Evolutionary conservation across 441 rosid genomes (phyloP).

Genomic region (Kokia cookei): DNA sequence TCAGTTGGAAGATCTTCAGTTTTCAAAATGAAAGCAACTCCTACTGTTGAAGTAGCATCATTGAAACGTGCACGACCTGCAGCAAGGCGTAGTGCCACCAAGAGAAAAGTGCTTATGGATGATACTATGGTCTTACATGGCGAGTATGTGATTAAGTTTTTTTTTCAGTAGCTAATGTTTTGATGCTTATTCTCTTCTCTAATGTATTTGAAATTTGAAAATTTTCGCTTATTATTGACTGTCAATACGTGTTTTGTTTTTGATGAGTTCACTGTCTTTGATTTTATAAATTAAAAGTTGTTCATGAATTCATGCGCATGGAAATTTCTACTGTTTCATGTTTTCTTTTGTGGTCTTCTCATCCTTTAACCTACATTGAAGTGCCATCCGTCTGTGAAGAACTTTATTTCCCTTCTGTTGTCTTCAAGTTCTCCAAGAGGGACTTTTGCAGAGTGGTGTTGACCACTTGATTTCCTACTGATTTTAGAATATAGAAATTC

Average conservation of each 20-base stretch:
- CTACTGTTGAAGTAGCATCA: conserved; percentile 52
- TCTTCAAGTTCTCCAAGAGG: not conserved
- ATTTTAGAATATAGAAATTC: not conserved
- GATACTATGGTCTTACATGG: conserved; percentile 95
- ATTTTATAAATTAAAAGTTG: not conserved
- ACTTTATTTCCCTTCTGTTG: not conserved
- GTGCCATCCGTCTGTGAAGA: not conserved
- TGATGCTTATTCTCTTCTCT: not conserved
- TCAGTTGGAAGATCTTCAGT: conserved; percentile 87
- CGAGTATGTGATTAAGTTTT: conserved; percentile 64
- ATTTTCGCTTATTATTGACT: not conserved
- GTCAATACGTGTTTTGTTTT: not conserved
- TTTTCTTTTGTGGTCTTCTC: not conserved
- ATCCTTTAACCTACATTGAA: not conserved
- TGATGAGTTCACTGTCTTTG: not conserved
- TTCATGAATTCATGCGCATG: not conserved
- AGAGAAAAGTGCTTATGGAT: conserved; percentile 96
- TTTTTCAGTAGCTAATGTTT: not conserved
- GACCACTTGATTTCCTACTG: not conserved
- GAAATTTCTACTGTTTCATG: not conserved
- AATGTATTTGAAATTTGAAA: not conserved
- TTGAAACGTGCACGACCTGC: conserved; percentile 58
- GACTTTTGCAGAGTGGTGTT: not conserved
- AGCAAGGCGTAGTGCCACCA: conserved; percentile 51
- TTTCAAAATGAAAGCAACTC: conserved; percentile 79